Evolutionary conservation across 2,329 filamentous ascomycete species (phyloP), one percentile per base, ranked within the genome.

Genomic region (Helotiales sp.): DNA sequence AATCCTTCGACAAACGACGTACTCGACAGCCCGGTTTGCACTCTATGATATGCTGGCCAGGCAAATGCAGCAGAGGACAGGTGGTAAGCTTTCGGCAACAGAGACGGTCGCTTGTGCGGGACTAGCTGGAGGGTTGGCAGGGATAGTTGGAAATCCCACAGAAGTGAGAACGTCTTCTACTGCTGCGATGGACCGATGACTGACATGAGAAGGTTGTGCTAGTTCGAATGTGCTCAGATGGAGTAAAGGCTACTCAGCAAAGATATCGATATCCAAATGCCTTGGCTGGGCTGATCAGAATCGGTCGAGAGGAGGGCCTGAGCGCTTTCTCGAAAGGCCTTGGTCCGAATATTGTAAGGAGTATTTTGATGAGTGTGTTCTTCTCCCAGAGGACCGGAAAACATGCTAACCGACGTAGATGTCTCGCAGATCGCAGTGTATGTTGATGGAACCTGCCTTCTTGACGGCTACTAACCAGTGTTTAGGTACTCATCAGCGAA

Each of bases 211-310:
- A 70, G 66, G 72, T 76, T 0, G 70, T 77, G 0, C 71, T 78
- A 5, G 76, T 78, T 0, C 68, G 76, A 6, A 78, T 78, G 76
- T 78, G 76, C 57, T 74, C 76, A 13, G 76, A 78, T 63, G 76
- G 75, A 1, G 76, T 76, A 0, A 77, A 74, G 59, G 56, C 69
- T 1, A 61, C 65, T 0, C 60, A 62, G 0, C 68, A 78, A 50
- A 69, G 73, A n/a, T 76, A 75, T 47, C 59, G 57, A 5, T 77
- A 78, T 54, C 63, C 70, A 0, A 76, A 78, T 36, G 73, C 75
- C 0, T 9, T 76, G 0, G 57, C 70, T 19, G 76, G 72, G 9
- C 57, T 71, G 42, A 63, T 68, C 22, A 66, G 72, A 13, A 72
- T 75, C 22, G 70, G 66, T 3, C 58, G 66, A 1, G 76, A 78